Evolutionary conservation across 192 early-diverging fungal species (phyloP), one percentile per base, ranked within the genome.

Genomic region (Coemansia sp.): DNA sequence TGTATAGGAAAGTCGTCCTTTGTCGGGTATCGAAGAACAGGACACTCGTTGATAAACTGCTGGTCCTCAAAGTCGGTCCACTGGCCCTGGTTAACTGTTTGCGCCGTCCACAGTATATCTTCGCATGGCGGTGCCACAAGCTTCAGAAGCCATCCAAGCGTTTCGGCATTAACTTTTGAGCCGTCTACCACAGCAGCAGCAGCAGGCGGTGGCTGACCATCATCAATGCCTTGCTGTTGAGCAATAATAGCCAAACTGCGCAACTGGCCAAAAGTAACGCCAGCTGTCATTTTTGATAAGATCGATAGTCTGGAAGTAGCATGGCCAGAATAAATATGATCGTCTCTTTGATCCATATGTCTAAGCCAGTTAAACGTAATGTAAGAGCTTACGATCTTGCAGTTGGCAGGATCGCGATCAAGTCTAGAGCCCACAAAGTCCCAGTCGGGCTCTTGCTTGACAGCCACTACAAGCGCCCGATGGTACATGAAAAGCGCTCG

Each of bases 401-500:
- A 69, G 12, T 64, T 42, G 3, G 19, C n/a, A 7, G 63, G 18
- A 0, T 64, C 51, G 19, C 73, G 67, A 19, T 58, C 8, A 0
- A 76, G 60, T 11, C 43, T n/a, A 5, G 13, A 2, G n/a, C 37
- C 63, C 2, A 76, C 26, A 6, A 43, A 26, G 0, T 8, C 1
- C 73, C 73, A 76, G 43, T 69, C 59, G 16, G 73, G 73, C 5
- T 57, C 52, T 0, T 2, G 40, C 6, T 63, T 21, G 1, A 43
- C 45, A 41, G 45, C 16, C 0, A 57, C 57, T 12, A 10, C 18
- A 4, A 69, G 39, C 16, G 67, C 73, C 0, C 60, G 63, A 1
- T 59, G 40, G 40, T 70, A 69, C 3, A 62, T 37, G 32, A 70
- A 61, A 7, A 76, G 60, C 2, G 73, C 73, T 3, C 73, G 73